These are phyloP conservation scores for Vitis riparia DNA, from an alignment of 164 flowering plant genomes.

Conservation along the genomic window DNA sequence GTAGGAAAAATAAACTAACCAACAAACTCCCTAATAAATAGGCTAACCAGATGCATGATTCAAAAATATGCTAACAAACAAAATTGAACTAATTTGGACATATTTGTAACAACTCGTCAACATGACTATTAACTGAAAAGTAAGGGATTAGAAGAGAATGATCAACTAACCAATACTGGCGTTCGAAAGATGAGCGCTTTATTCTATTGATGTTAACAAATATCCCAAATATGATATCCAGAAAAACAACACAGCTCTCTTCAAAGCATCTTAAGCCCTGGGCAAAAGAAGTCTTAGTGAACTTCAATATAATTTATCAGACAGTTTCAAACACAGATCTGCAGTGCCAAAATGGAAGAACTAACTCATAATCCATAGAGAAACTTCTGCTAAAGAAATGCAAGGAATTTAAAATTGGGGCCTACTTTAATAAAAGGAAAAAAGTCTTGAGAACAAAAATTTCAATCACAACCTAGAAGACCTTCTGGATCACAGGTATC, in stretches of 20 bases:
- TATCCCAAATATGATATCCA: conserved; percentile 58
- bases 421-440: no score
- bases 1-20: no score
- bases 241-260: conserved; percentile 40
- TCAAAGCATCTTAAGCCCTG: conserved; percentile 47
- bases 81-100: no score
- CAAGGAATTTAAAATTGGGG: not conserved
- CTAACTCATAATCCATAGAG: not conserved
- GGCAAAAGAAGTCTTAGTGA: not conserved
- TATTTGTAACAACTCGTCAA: not conserved
- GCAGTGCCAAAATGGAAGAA: not conserved
- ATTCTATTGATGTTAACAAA: conserved; percentile 47
- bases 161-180: conserved; percentile 35
- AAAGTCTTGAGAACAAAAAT: no score
- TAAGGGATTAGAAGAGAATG: not conserved
- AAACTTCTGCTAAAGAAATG: not conserved
- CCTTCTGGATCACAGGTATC: no score
- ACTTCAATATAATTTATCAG: not conserved
- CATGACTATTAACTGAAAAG: not conserved
- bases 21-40: no score
- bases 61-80: no score
- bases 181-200: conserved; percentile 28
- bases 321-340: not conserved
- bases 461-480: no score
- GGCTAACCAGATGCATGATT: no score